Percentiles rank a stretch among this genome's conserved stretches.
Evolutionary conservation across 2,329 filamentous ascomycete species (phyloP).

Genomic region (Orbilia oligospora): DNA sequence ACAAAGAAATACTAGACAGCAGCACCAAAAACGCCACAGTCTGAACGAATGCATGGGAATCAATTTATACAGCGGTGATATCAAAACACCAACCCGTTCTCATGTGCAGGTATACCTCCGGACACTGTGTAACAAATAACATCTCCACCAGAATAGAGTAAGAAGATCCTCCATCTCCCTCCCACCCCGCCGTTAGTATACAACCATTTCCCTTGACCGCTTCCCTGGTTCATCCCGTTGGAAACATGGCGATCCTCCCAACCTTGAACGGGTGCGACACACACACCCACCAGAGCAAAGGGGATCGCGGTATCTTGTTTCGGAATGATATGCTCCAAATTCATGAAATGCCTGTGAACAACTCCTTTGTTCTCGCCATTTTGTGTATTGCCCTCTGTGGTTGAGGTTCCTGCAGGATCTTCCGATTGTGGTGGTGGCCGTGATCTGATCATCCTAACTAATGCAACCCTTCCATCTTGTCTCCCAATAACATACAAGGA

Average conservation of each 20-base stretch:
- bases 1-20: slow-evolving; percentile 11
- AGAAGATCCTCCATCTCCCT: slow-evolving; percentile 76
- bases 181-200: slow-evolving; percentile 63
- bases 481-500: slow-evolving; percentile 77
- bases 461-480: slow-evolving; percentile 75
- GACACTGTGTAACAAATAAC: slow-evolving; percentile 77
- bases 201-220: slow-evolving; percentile 60
- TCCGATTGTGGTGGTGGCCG: slow-evolving; percentile 34
- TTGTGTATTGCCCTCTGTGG: slow-evolving; percentile 73
- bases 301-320: slow-evolving; percentile 21
- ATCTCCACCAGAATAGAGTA: slow-evolving; percentile 80
- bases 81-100: slow-evolving; percentile 61
- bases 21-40: slow-evolving; percentile 56
- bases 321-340: slow-evolving; percentile 52
- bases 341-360: slow-evolving; percentile 30
- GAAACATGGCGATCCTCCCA: slow-evolving; percentile 36
- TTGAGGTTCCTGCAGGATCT: slow-evolving; percentile 64
- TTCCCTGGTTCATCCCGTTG: slow-evolving; percentile 61
- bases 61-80: neutral
- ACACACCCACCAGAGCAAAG: slow-evolving; percentile 39
- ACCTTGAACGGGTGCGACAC: slow-evolving; percentile 44
- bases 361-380: slow-evolving; percentile 68
- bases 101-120: slow-evolving; percentile 69
- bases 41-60: slow-evolving; percentile 55
- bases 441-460: slow-evolving; percentile 74